Evolutionary conservation across 345 rosid genomes (phyloP).

Genomic region (Brassica rapa): DNA sequence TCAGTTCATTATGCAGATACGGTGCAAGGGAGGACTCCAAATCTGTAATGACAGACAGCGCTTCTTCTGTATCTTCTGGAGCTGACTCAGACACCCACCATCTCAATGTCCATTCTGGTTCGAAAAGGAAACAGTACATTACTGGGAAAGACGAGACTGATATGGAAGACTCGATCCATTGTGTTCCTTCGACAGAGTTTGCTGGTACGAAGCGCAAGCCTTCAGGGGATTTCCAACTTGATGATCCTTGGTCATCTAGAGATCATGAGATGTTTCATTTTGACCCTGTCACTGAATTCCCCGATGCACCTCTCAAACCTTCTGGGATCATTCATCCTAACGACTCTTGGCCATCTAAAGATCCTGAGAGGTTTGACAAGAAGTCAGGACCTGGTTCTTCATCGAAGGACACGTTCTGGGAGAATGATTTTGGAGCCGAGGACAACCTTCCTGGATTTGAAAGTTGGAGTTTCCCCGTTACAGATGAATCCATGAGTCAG

Average conservation of each 20-base stretch:
- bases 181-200: constrained; percentile 43
- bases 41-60: constrained; percentile 88
- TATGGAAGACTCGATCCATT: constrained; percentile 50
- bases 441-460: constrained; percentile 39
- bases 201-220: constrained; percentile 41
- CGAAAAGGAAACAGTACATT: constrained; percentile 44
- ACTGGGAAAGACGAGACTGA: constrained; percentile 39
- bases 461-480: constrained; percentile 36
- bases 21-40: constrained; percentile 91
- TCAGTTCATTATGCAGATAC: constrained; percentile 65
- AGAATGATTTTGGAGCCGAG: constrained; percentile 38
- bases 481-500: constrained; percentile 39
- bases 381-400: constrained; percentile 42
- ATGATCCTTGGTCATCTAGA: constrained; percentile 45
- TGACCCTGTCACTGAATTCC: constrained; percentile 45
- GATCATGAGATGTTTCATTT: constrained; percentile 48
- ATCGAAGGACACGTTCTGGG: constrained; percentile 43
- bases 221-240: constrained; percentile 39
- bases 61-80: constrained; percentile 85
- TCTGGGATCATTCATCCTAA: constrained; percentile 35
- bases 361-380: constrained; percentile 41
- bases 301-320: constrained; percentile 36
- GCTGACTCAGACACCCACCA: constrained; percentile 58
- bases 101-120: constrained; percentile 46
- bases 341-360: constrained; percentile 47